Evolutionary conservation across 805 yeast species (phyloP).

Genomic region (Yamadazyma philogaea): DNA sequence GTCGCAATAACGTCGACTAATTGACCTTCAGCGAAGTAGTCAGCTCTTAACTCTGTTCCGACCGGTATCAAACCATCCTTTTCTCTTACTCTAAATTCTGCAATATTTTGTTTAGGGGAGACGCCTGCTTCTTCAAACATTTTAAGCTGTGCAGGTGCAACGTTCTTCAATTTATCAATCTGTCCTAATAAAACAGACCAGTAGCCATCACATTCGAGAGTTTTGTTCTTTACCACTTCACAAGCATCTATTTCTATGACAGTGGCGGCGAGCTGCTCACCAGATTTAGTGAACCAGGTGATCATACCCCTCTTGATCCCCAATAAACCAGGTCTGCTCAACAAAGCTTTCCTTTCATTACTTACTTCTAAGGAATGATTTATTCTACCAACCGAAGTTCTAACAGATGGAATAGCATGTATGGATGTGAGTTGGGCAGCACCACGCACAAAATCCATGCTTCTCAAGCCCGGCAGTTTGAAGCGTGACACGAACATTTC

Average conservation of each 20-base stretch:
- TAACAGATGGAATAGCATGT: constrained; percentile 47
- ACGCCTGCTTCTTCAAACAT: constrained; percentile 77
- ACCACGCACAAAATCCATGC: constrained; percentile 5
- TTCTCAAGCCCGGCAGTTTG: constrained; percentile 1
- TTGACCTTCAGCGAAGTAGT: constrained; percentile 81
- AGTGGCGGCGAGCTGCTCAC: constrained; percentile 76
- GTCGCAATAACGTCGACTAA: constrained; percentile 75
- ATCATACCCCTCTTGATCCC: constrained; percentile 91
- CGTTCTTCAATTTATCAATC: constrained; percentile 65
- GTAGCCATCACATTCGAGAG: constrained; percentile 72
- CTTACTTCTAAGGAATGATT: constrained; percentile 68
- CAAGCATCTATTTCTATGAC: constrained; percentile 83
- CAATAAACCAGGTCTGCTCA: constrained; percentile 77
- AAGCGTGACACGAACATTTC: constrained; percentile 3
- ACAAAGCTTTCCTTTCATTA: constrained; percentile 67
- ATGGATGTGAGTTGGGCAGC: constrained; percentile 49
- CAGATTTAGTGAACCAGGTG: constrained; percentile 70
- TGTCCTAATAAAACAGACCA: constrained; percentile 85
- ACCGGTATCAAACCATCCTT: constrained; percentile 63
- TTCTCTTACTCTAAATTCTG: constrained; percentile 77
- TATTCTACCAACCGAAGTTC: constrained; percentile 47
- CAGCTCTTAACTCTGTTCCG: constrained; percentile 78
- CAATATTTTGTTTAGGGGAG: constrained; percentile 72
- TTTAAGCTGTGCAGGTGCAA: constrained; percentile 58
- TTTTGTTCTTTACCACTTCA: constrained; percentile 76